Evolutionary conservation across 495 filamentous ascomycete species (phyloP).

Genomic region (Corynascus novoguineensis): DNA sequence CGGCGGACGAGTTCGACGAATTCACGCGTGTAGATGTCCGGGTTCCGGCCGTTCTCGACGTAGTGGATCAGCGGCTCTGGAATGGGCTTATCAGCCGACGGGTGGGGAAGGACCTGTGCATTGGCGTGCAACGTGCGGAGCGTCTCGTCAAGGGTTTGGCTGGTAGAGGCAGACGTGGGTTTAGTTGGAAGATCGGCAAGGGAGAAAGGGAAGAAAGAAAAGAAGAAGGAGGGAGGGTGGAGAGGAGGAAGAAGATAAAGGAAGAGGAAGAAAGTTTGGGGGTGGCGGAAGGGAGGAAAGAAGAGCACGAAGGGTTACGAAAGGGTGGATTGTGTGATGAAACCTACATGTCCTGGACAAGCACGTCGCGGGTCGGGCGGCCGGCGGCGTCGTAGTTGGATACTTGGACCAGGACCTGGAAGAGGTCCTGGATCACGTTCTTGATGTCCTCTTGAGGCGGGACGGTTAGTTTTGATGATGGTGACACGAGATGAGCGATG

Average conservation of each 20-base stretch:
- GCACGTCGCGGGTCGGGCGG: constrained; percentile 43
- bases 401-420: constrained; percentile 69
- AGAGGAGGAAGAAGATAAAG: no score
- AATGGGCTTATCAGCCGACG: constrained; percentile 40
- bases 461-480: constrained; percentile 8
- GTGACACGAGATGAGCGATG: not conserved
- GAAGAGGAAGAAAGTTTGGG: not conserved
- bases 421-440: constrained; percentile 78
- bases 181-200: not conserved
- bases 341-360: constrained; percentile 37
- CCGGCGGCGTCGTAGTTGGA: constrained; percentile 66
- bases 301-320: not conserved
- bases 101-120: constrained; percentile 55
- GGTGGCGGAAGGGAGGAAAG: not conserved
- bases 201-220: not conserved
- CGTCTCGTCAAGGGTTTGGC: constrained; percentile 26
- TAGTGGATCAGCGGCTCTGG: constrained; percentile 91
- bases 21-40: constrained; percentile 96
- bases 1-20: constrained; percentile 87
- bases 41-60: constrained; percentile 88
- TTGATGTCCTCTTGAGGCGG: constrained; percentile 53
- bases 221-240: not conserved
- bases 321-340: not conserved
- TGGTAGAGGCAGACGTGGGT: not conserved
- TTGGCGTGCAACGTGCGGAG: constrained; percentile 40